Conservation (phyloP, 2,329 filamentous ascomycete genomes). For the Cordyceps pruinosa region DNA sequence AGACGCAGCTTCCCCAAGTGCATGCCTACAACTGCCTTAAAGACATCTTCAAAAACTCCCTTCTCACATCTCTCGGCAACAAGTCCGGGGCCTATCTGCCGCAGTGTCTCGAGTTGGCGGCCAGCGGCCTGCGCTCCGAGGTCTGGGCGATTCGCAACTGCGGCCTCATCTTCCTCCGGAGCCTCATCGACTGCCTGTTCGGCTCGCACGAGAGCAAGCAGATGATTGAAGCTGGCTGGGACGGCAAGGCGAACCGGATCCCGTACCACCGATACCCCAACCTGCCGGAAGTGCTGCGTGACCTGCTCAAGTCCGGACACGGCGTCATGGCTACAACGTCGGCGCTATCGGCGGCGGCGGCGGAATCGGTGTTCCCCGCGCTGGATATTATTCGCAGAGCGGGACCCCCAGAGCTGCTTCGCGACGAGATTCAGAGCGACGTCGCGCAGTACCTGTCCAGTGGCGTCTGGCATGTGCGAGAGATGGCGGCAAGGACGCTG, state of each 20-base stretch:
- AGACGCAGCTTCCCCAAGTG: conserved; percentile 73
- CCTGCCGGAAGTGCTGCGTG: conserved; percentile 56
- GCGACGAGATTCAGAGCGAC: conserved; percentile 47
- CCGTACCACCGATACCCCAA: conserved; percentile 64
- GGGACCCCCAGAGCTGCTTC: conserved; percentile 52
- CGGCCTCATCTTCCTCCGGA: conserved; percentile 79
- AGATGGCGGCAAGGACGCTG: conserved; percentile 70
- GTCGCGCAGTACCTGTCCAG: conserved; percentile 60
- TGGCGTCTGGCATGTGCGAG: conserved; percentile 71
- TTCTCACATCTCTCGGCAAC: conserved; percentile 63
- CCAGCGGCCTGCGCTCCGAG: conserved; percentile 68
- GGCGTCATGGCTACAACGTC: conserved; percentile 34
- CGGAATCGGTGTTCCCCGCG: conserved; percentile 73
- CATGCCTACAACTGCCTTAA: conserved; percentile 92
- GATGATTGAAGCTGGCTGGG: conserved; percentile 55
- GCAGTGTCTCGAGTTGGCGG: conserved; percentile 69
- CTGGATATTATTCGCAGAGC: conserved; percentile 73
- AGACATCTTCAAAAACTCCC: conserved; percentile 81
- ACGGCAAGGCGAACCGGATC: conserved; percentile 56
- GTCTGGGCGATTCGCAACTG: conserved; percentile 96
- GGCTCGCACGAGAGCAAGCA: conserved; percentile 67
- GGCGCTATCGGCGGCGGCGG: conserved; percentile 30
- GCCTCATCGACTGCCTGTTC: conserved; percentile 72
- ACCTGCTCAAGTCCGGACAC: conserved; percentile 50
- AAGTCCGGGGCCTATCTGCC: conserved; percentile 69